Percentiles rank a stretch among this genome's conserved stretches.
Conservation (phyloP, 768 basidiomycete species). For the Rhodotorula toruloides region DNA sequence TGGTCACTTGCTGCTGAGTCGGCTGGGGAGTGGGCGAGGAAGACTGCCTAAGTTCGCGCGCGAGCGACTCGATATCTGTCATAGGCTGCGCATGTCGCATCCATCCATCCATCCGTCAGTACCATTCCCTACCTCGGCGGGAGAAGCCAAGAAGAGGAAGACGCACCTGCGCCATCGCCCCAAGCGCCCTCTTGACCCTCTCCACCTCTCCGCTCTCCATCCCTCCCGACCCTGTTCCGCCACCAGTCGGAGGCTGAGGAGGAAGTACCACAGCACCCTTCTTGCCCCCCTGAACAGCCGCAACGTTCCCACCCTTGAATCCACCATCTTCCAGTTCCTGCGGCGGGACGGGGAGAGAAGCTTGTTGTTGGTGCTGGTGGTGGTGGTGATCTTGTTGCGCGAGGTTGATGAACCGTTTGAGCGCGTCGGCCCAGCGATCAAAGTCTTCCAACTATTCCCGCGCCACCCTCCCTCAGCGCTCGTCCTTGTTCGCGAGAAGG, state of each 20-base stretch:
- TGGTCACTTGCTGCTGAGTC: background rate
- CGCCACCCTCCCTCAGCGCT: background rate
- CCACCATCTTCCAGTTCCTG: no score
- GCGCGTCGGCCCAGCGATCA: conserved; percentile 30
- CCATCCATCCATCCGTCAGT: background rate
- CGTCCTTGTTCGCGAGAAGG: background rate
- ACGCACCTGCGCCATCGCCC: conserved; percentile 3
- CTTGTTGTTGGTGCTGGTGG: background rate
- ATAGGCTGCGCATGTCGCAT: conserved; percentile 13
- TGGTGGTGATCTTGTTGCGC: background rate
- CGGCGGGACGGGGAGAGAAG: no score
- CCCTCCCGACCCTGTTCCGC: background rate
- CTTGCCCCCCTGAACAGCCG: no score
- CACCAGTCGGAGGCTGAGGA: background rate
- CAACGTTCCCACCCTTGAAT: no score
- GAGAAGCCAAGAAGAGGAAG: background rate
- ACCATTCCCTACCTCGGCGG: background rate
- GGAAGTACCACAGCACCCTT: no score
- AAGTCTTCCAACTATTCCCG: conserved; percentile 25
- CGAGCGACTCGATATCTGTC: conserved; percentile 31
- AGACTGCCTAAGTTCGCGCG: conserved; percentile 8
- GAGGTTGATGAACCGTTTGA: conserved; percentile 21
- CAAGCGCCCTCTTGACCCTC: background rate
- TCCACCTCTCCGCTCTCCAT: background rate
- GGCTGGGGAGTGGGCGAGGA: background rate